These are phyloP conservation scores for Saccharomyces hybrid DNA, from an alignment of 1,139 yeast species.

Conservation along the genomic window DNA sequence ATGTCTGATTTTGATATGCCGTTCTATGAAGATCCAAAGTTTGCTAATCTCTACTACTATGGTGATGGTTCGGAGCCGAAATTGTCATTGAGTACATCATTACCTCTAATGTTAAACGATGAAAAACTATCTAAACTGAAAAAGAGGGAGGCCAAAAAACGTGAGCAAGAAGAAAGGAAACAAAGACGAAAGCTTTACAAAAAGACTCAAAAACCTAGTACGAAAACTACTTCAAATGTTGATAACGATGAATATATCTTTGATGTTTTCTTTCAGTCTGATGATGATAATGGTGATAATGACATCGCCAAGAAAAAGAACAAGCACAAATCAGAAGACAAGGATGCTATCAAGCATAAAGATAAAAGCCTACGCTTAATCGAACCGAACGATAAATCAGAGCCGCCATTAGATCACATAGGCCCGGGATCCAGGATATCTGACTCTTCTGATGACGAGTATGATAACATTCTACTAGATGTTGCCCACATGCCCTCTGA, in stretches of 20 bases:
- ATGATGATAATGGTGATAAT: slow-evolving; percentile 23
- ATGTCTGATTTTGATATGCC: slow-evolving; percentile 33
- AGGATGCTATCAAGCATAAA: slow-evolving; percentile 3
- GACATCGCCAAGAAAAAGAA: slow-evolving; percentile 8
- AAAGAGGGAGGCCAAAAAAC: slow-evolving; percentile 31
- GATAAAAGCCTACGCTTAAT: background rate
- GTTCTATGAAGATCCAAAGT: slow-evolving; percentile 34
- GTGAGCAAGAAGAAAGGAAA: slow-evolving; percentile 28
- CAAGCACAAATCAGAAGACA: background rate
- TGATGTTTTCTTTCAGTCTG: slow-evolving; percentile 30
- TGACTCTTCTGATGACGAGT: slow-evolving; percentile 32
- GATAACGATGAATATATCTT: slow-evolving; percentile 30
- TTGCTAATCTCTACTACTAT: slow-evolving; percentile 29
- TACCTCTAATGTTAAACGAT: slow-evolving; percentile 35
- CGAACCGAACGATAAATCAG: slow-evolving; percentile 11
- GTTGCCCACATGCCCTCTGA: slow-evolving; percentile 33
- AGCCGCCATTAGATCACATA: slow-evolving; percentile 20
- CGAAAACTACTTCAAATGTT: slow-evolving; percentile 13
- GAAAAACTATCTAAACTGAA: slow-evolving; percentile 23
- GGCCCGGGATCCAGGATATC: slow-evolving; percentile 29
- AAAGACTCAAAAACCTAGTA: slow-evolving; percentile 14
- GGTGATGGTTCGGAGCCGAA: slow-evolving; percentile 30
- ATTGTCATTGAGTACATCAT: slow-evolving; percentile 27
- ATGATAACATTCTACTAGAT: slow-evolving; percentile 31
- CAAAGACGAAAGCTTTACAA: slow-evolving; percentile 21